Conservation (phyloP, 345 rosid species). For the Limnanthes douglasii region DNA sequence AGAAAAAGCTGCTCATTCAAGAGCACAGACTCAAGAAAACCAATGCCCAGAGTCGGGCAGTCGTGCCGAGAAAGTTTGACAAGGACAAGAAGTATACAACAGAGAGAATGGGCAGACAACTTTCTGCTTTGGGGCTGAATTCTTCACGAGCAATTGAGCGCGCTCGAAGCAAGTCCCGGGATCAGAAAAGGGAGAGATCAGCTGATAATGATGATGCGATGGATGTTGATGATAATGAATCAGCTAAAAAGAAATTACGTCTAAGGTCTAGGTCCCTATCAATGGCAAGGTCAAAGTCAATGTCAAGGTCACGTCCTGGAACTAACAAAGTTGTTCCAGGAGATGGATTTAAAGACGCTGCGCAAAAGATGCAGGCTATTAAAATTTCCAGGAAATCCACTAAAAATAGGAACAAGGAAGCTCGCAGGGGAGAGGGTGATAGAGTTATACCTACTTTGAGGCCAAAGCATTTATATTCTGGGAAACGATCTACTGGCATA, state of each 20-base stretch:
- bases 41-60: slow-evolving; percentile 61
- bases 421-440: slow-evolving; percentile 73
- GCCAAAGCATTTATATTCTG: slow-evolving; percentile 60
- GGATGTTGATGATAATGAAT: slow-evolving; percentile 41
- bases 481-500: slow-evolving; percentile 67
- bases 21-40: slow-evolving; percentile 77
- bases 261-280: slow-evolving; percentile 25
- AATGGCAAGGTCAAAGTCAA: slow-evolving; percentile 29
- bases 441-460: slow-evolving; percentile 50
- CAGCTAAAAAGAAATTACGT: slow-evolving; percentile 43
- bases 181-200: slow-evolving; percentile 74
- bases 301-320: slow-evolving; percentile 55
- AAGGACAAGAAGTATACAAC: slow-evolving; percentile 48
- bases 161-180: slow-evolving; percentile 57
- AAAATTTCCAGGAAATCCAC: slow-evolving; percentile 33
- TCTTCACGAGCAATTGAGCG: slow-evolving; percentile 51
- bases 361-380: slow-evolving; percentile 39
- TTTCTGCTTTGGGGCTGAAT: slow-evolving; percentile 51
- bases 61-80: slow-evolving; percentile 69
- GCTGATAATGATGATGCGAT: slow-evolving; percentile 25
- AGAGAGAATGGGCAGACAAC: slow-evolving; percentile 65
- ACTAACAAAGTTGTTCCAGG: slow-evolving; percentile 64
- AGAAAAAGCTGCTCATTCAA: slow-evolving; percentile 48
- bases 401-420: slow-evolving; percentile 73
- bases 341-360: slow-evolving; percentile 75